Conservation (phyloP, 1,139 yeast species). For the Yamadazyma triangularis region DNA sequence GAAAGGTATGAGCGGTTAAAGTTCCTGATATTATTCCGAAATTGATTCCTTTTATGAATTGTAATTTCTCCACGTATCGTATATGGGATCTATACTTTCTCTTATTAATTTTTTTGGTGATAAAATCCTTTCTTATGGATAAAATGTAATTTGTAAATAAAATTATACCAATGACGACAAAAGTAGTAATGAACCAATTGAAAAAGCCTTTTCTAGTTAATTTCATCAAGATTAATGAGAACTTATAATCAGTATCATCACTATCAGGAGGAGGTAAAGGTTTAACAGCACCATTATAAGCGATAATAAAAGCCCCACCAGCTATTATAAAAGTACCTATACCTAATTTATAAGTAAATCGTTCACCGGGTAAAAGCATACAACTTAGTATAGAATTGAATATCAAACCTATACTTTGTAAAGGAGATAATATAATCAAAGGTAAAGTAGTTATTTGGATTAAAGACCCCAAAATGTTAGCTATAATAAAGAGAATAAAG, state of each 20-base stretch:
- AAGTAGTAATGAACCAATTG: conserved; percentile 37
- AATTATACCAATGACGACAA: conserved; percentile 23
- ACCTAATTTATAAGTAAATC: conserved; percentile 54
- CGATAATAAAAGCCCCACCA: conserved; percentile 76
- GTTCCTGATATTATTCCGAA: conserved; percentile 75
- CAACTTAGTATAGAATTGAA: conserved; percentile 76
- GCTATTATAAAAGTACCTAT: conserved; percentile 68
- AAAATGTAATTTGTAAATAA: conserved; percentile 20
- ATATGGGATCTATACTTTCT: conserved; percentile 9
- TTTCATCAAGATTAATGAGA: conserved; percentile 22
- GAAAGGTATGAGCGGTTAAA: conserved; percentile 78
- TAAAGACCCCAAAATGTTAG: conserved; percentile 77
- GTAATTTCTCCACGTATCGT: conserved; percentile 15
- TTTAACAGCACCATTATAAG: conserved; percentile 54
- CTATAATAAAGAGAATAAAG: conserved; percentile 59
- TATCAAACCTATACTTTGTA: conserved; percentile 83
- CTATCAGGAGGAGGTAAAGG: conserved; percentile 15
- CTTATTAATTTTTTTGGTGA: conserved; percentile 11
- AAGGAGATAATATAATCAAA: conserved; percentile 70
- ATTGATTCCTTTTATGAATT: conserved; percentile 46
- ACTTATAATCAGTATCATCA: conserved; percentile 21
- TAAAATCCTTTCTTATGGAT: conserved; percentile 8
- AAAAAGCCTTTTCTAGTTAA: conserved; percentile 26
- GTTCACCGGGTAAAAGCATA: conserved; percentile 61
- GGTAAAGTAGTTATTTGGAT: conserved; percentile 85